A percentile compares a stretch with the other conserved stretches of the same genome.
Evolutionary conservation across 2,329 filamentous ascomycete genomes (phyloP).

Genomic region (Rosellinia necatrix): DNA sequence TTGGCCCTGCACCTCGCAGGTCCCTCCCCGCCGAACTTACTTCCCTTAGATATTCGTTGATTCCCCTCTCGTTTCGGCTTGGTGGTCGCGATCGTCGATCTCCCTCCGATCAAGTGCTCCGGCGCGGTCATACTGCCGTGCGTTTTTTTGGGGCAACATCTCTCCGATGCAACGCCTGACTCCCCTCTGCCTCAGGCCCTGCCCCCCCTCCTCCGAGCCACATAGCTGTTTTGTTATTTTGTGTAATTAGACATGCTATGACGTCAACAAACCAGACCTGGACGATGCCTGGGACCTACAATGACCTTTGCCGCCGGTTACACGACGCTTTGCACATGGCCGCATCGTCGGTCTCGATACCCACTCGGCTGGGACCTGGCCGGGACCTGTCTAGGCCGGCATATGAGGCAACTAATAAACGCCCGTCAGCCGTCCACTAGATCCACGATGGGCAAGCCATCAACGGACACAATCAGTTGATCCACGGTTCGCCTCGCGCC

Average conservation of each 20-base stretch:
- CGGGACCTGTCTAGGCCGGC: background rate
- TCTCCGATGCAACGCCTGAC: constrained; percentile 18
- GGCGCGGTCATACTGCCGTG: constrained; percentile 8
- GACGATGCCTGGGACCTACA: constrained; percentile 6
- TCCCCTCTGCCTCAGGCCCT: too few species aligned
- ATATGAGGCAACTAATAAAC: constrained; percentile 1
- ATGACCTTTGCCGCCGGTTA: constrained; percentile 1
- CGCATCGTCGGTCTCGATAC: constrained; percentile 1
- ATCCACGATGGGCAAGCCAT: background rate
- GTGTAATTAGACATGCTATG: constrained; percentile 8
- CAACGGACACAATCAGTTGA: constrained; percentile 14
- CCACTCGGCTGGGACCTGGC: constrained; percentile 11
- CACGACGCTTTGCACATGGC: constrained; percentile 11
- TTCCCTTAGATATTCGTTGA: background rate
- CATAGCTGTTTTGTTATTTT: too few species aligned
- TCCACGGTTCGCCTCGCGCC: background rate
- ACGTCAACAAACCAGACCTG: constrained; percentile 10
- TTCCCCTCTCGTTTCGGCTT: background rate
- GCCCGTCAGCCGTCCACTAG: constrained; percentile 5
- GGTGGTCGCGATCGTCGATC: constrained; percentile 14
- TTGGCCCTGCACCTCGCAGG: too few species aligned
- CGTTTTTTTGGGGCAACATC: background rate
- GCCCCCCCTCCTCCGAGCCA: too few species aligned
- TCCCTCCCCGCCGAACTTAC: too few species aligned
- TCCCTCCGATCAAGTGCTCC: constrained; percentile 9